Base-by-base conservation (phyloP, 2,329 filamentous ascomycete genomes). In the Microdochium nivale region DNA sequence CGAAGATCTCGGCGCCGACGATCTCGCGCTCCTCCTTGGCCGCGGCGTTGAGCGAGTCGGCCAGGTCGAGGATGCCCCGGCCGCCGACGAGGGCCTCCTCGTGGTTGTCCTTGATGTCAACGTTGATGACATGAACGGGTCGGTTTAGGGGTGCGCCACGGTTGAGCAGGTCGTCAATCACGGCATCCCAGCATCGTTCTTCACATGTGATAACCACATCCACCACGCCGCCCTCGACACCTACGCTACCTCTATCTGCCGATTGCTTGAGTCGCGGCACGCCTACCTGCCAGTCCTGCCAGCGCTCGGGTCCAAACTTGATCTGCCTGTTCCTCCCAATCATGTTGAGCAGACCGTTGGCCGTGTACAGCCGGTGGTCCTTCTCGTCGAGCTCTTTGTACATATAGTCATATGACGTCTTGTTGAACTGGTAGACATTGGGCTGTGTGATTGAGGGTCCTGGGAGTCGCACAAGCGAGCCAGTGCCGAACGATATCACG, bases 391-490 rank as follows among this genome's bases (percentile, higher is more conserved):
- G 82, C 68, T 99, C 92, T 59, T 90, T 86, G 71, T 94, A 95
- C 80, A 99, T 99, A 64, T 85, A 85, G 62, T 90, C 84, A 71
- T 99, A 99, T 14, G 91, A 96, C 1, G 91, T 96, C 66, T 87
- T 89, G 74, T 99, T 97, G 82, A 99, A 99, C 61, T 89, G 84
- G 76, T 97, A 99, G 61, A 97, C 91, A 66, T 99, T 99, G 49
- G 94, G 94, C 67, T 96, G 89, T 7, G 84, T 87, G 57, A 96
- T 94, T 32, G 86, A 87, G 1, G 94, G 92, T 0, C 94, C 94
- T 0, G 94, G 94, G 0, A 99, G 78, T 25, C 94, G 89, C 59
- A 99, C 94, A 19, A 96, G 83, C 19, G 90, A 96, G 51, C 94
- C 94, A 0, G 94, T 99, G 55, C 94, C 94, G 67, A 97, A 99